Base-by-base conservation (phyloP, 768 basidiomycete genomes). In the Trametes meyenii region DNA sequence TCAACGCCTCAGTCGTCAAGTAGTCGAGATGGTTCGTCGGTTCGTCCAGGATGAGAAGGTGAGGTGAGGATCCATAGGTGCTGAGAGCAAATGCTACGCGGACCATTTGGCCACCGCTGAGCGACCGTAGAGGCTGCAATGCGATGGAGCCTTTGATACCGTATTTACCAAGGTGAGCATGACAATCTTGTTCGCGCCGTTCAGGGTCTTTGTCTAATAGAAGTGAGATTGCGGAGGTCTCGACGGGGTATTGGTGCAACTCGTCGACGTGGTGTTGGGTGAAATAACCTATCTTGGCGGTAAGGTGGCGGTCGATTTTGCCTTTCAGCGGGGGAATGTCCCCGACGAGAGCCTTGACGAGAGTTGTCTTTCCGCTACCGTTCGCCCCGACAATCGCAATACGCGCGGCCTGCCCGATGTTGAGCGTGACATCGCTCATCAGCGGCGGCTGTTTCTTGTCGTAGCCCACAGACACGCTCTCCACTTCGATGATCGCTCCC, bases 21-120 rank as follows among this genome's bases (percentile, higher is more conserved):
- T 98, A 81, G 81, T 98, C 96, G 73, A 97, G 82, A 76, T 96
- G 95, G 72, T 93, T 94, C 23, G 92, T 92, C 29, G 89, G 89
- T 76, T 96, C 94, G 72, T 98, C 97, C 64, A 99, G 86, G 38
- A 99, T 79, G 26, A 98, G 82, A 23, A 99, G 77, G 79, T 99
- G 97, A 6, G 97, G 97, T 75, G 95, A 96, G 74, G 98, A 77
- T 74, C 97, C 97, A 43, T 98, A 82, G 1, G 96, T 96, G 50
- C 94, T 60, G 10, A 64, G 83, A 29, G 96, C 96, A 40, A 98
- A 89, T 14, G 96, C 91, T 51, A 98, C 96, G 72, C 96, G 87
- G 95, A 98, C 98, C 58, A 96, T 85, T 96, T 96, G 98, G 69
- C 96, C 96, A 83, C 96, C 96, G 70, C 87, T 90, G 94, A 98